These are phyloP conservation scores for Malus hybrid DNA, from an alignment of 331 rosid species.

Conservation along the genomic window DNA sequence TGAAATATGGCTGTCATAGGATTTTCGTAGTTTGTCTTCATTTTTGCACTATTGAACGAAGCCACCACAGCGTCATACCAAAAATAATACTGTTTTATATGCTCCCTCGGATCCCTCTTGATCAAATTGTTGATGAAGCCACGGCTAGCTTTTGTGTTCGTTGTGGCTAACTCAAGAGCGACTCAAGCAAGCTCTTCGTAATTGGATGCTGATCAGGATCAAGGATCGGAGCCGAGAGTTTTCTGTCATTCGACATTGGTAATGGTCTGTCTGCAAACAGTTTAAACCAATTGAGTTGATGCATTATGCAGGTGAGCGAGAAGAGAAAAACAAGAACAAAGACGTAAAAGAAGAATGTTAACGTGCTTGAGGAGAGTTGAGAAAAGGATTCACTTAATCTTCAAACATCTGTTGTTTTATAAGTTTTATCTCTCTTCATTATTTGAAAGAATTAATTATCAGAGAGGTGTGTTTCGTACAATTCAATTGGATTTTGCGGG, in stretches of 20 bases:
- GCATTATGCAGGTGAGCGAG: neutral
- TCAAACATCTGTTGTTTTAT: too few species aligned
- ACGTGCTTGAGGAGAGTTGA: too few species aligned
- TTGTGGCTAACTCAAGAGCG: too few species aligned
- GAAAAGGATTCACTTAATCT: too few species aligned
- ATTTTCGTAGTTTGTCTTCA: neutral
- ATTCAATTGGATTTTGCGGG: too few species aligned
- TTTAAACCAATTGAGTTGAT: neutral
- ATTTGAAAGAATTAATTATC: too few species aligned
- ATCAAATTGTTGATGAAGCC: neutral
- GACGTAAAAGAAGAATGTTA: neutral
- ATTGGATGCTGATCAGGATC: too few species aligned
- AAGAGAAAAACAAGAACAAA: neutral
- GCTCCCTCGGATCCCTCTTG: neutral
- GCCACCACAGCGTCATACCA: neutral
- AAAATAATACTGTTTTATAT: neutral
- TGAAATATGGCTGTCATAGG: constrained; percentile 10
- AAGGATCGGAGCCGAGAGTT: neutral
- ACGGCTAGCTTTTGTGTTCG: too few species aligned
- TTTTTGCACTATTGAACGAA: constrained; percentile 3
- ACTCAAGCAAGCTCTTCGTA: too few species aligned
- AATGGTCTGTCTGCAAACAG: constrained; percentile 2
- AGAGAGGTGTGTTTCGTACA: too few species aligned
- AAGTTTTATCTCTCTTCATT: too few species aligned
- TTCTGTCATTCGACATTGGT: neutral